Conservation (phyloP, 2,329 filamentous ascomycete genomes). For the Ophiostoma sp. region DNA sequence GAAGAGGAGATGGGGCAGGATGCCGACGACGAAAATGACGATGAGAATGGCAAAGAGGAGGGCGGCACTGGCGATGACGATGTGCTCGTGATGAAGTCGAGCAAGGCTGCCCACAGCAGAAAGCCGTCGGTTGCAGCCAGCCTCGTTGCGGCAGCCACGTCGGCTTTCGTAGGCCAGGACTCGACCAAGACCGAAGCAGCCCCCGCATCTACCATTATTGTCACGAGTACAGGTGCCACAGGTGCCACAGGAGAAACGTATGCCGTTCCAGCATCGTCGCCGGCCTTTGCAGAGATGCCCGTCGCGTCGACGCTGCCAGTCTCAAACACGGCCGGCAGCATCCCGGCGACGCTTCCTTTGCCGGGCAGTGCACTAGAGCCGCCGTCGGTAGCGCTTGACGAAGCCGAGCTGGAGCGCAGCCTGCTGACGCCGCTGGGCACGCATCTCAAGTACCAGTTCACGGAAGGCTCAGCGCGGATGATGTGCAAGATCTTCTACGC, state of each 20-base stretch:
- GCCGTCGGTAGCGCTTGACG: constrained; percentile 30
- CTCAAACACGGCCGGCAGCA: not conserved
- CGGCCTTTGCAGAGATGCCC: constrained; percentile 8
- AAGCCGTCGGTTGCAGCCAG: constrained; percentile 5
- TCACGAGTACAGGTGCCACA: not conserved
- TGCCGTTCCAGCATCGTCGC: not conserved
- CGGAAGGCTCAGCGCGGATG: constrained; percentile 88
- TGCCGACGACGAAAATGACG: constrained; percentile 6
- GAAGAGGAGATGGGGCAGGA: not conserved
- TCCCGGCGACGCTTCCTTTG: not conserved
- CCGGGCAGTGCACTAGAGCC: not conserved
- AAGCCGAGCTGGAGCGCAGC: constrained; percentile 77
- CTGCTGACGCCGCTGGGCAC: constrained; percentile 79
- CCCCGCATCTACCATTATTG: not conserved
- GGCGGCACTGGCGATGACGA: constrained; percentile 4
- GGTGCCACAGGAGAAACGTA: not conserved
- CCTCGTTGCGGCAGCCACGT: not conserved
- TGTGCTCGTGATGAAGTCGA: constrained; percentile 17
- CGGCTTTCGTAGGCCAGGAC: not conserved
- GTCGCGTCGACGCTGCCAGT: not conserved
- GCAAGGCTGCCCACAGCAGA: not conserved
- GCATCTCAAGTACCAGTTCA: constrained; percentile 93
- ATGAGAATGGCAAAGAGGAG: not conserved
- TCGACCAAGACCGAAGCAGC: not conserved
- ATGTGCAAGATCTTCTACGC: constrained; percentile 98